These are phyloP conservation scores for Colletotrichum gloeosporioides DNA, from an alignment of 2,329 filamentous ascomycete species.

Conservation along the genomic window DNA sequence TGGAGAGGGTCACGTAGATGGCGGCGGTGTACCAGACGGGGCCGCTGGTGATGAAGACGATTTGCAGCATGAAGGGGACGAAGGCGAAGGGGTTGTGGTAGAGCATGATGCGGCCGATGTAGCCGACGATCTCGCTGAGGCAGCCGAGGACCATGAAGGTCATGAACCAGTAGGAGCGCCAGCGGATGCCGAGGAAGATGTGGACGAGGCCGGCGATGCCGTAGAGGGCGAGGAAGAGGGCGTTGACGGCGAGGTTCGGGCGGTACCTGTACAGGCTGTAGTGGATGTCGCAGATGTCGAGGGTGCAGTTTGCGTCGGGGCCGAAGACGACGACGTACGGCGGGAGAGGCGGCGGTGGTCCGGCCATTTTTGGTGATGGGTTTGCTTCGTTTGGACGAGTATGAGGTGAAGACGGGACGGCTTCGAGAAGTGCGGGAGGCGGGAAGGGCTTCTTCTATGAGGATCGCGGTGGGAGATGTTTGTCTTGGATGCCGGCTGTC, in stretches of 20 bases:
- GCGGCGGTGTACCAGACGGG: slow-evolving; percentile 61
- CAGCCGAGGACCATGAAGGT: slow-evolving; percentile 61
- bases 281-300: slow-evolving; percentile 50
- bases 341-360: slow-evolving; percentile 12
- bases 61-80: slow-evolving; percentile 69
- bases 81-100: slow-evolving; percentile 64
- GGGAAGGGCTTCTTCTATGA: neutral
- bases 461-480: neutral
- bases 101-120: slow-evolving; percentile 63
- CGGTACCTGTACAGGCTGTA: slow-evolving; percentile 52
- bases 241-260: slow-evolving; percentile 47
- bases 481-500: neutral
- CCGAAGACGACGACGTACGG: slow-evolving; percentile 41
- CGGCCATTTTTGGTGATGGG: slow-evolving; percentile 24
- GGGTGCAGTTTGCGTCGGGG: slow-evolving; percentile 53
- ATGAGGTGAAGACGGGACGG: neutral
- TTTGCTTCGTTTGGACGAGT: neutral
- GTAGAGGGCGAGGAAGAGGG: slow-evolving; percentile 47
- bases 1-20: slow-evolving; percentile 68
- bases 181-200: slow-evolving; percentile 47
- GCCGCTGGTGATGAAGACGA: slow-evolving; percentile 61
- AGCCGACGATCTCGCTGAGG: slow-evolving; percentile 65
- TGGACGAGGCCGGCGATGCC: slow-evolving; percentile 54
- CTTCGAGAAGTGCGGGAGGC: neutral
- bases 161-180: slow-evolving; percentile 55